These are phyloP conservation scores for Apiotrichum mycotoxinovorans DNA, from an alignment of 1,284 basidiomycete species.

Conservation along the genomic window DNA sequence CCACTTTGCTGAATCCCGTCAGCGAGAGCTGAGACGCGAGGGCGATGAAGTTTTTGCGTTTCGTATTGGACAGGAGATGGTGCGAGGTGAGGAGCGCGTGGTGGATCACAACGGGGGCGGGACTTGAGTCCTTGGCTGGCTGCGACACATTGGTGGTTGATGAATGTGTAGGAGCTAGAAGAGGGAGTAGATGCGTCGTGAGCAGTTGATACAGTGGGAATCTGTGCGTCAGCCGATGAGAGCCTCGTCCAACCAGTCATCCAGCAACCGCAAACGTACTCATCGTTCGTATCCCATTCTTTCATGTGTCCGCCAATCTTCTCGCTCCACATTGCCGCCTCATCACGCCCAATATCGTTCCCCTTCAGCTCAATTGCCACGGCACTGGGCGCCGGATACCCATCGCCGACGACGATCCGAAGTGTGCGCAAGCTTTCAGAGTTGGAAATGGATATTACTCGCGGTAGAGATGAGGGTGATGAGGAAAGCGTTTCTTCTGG, in stretches of 20 bases:
- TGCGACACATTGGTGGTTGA: constrained; percentile 10
- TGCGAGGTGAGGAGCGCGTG: constrained; percentile 69
- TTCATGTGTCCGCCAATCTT: constrained; percentile 54
- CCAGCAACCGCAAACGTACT: too few species aligned
- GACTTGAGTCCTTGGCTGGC: too few species aligned
- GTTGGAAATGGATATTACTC: constrained; percentile 47
- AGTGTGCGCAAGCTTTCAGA: constrained; percentile 45
- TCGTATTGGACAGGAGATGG: constrained; percentile 65
- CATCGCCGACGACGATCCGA: constrained; percentile 53
- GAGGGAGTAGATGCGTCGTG: constrained; percentile 59
- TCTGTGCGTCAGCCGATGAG: constrained; percentile 56
- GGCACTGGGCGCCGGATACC: constrained; percentile 20
- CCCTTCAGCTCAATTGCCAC: constrained; percentile 46
- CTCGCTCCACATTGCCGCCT: constrained; percentile 51
- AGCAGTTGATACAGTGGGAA: constrained; percentile 62
- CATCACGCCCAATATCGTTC: constrained; percentile 41
- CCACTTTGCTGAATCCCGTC: constrained; percentile 66
- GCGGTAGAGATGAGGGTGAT: constrained; percentile 14
- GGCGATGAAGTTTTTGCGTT: constrained; percentile 61
- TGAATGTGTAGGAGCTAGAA: constrained; percentile 53
- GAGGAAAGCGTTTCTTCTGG: constrained; percentile 57
- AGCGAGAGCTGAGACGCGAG: constrained; percentile 61
- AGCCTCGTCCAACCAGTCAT: too few species aligned
- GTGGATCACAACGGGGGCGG: too few species aligned
- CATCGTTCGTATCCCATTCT: constrained; percentile 51